Base-by-base conservation (phyloP, 495 filamentous ascomycete species). In the Penicillium dipodomyicola region DNA sequence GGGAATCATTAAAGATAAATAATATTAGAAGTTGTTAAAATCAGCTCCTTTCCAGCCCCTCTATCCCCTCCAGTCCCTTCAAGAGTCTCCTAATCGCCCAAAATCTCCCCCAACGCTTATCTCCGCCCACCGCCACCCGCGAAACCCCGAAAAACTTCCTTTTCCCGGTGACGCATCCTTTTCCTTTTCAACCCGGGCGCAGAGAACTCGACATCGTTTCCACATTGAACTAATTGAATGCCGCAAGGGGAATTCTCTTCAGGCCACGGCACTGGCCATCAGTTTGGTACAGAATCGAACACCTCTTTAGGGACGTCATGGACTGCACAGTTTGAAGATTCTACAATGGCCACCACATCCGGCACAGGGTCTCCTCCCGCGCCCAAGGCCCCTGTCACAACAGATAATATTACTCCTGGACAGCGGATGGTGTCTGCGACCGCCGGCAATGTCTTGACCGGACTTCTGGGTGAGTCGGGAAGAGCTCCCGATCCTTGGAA, bases 351-450 rank as follows among this genome's bases (percentile, higher is more conserved):
- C 54, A 52, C 65, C 48, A 63, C 64, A 65, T 60, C 72, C 65
- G 66, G 65, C 62, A 64, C 68, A 54, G 63, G 58, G 23, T 19
- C 59, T 39, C 48, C 40, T 45, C 64, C 67, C 23, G 59, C 61
- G 56, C 54, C 58, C 32, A 50, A 46, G 47, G 40, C 65, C 54
- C 57, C 44, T 51, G 49, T 49, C 14, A 35, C 25, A 14, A 55
- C 52, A 39, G 68, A 66, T 20, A 80, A 91, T 57, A 89, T 92
- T 54, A 89, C 92, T 2, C 78, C 90, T 15, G 67, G 75, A 9
- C 95, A 97, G 74, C 91, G 90, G 74, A 98, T 98, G 95, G 68
- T 94, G 32, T 96, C 93, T 55, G 94, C 94, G 8, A 91, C 91
- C 17, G 87, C 85, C 10, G 94, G 94, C 20, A 97, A 92, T 67